phyloP scores from a whole-genome alignment of 2,329 filamentous ascomycete species.

The Volutella citrinella region DNA sequence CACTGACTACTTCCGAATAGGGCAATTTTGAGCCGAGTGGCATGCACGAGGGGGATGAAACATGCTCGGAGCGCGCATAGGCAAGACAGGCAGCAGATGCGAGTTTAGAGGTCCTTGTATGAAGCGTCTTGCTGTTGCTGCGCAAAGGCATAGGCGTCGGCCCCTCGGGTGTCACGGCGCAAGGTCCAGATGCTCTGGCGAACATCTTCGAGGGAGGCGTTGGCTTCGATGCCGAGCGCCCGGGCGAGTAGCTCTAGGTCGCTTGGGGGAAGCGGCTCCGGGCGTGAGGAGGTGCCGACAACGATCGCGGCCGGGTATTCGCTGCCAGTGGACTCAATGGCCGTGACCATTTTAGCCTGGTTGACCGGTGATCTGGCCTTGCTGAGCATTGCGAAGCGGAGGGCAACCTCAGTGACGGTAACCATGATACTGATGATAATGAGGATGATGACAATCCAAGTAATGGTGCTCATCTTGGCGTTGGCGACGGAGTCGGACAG shows the following conservation, averaged over 20 bases:
- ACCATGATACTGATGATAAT: conserved; percentile 90
- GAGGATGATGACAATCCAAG: conserved; percentile 96
- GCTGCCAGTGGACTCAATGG: neutral
- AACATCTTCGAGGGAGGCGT: conserved; percentile 35
- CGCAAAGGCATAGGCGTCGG: no score
- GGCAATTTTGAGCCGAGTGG: no score
- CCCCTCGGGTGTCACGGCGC: conserved; percentile 21
- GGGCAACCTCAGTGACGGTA: conserved; percentile 82
- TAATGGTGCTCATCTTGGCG: conserved; percentile 92
- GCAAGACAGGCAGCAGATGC: neutral
- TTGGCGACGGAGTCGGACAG: conserved; percentile 89
- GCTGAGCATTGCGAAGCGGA: conserved; percentile 75
- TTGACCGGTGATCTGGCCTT: conserved; percentile 19
- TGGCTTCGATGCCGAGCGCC: conserved; percentile 31
- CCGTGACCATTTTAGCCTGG: conserved; percentile 3
- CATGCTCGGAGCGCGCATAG: no score
- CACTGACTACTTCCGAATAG: no score
- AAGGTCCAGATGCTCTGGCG: conserved; percentile 30
- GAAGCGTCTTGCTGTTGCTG: conserved; percentile 8
- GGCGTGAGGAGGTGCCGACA: conserved; percentile 12
- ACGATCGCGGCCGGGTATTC: conserved; percentile 12
- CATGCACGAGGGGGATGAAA: no score
- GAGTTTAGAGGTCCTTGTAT: conserved; percentile 14
- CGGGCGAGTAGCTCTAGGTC: conserved; percentile 35
- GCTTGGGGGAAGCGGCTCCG: conserved; percentile 18